Base-by-base conservation (phyloP, 768 basidiomycete species). In the Auriculariales sp. region DNA sequence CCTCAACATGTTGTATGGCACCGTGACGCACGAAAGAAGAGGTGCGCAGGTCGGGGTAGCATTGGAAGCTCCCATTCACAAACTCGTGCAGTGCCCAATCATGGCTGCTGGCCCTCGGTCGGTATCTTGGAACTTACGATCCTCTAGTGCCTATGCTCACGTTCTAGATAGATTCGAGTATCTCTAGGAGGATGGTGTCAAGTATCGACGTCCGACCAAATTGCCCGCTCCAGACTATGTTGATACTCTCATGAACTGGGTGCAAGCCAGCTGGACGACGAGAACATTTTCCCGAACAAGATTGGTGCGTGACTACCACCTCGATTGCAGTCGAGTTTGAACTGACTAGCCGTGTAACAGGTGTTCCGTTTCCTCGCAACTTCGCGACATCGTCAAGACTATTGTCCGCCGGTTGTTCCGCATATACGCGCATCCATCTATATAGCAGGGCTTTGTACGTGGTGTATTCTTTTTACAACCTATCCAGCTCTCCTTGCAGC, bases 1-100 rank as follows among this genome's bases (percentile, higher is more conserved):
- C 62, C 68, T 99, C 55, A 99, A 99, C 64, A 99, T 99, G 95
- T 70, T 99, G n/a, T 99, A 98, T 59, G 94, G 94, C 10, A 95
- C 92, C 9, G 80, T 99, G 22, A 94, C 95, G 95, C 65, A 97
- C 89, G 15, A 75, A 83, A 9, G 79, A 92, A 61, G 91, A 95
- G 75, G 92, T 86, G 59, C 57, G 73, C 61, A 28, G 49, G 28
- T 17, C 19, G 17, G 15, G 19, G 5, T n/a, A n/a, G n/a, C n/a
- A n/a, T n/a, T 30, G 55, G 28, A 12, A 24, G 19, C 35, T 27
- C 27, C 33, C 14, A 36, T 36, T 55, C 24, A 36, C 47, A n/a
- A n/a, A n/a, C n/a, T n/a, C n/a, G n/a, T n/a, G 29, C 56, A 91
- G 87, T 90, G 92, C 61, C 86, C 89, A n/a, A 79, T 93, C 55